Conservation (phyloP, 2,329 filamentous ascomycete species). For the Chaetoscypha palmicola region DNA sequence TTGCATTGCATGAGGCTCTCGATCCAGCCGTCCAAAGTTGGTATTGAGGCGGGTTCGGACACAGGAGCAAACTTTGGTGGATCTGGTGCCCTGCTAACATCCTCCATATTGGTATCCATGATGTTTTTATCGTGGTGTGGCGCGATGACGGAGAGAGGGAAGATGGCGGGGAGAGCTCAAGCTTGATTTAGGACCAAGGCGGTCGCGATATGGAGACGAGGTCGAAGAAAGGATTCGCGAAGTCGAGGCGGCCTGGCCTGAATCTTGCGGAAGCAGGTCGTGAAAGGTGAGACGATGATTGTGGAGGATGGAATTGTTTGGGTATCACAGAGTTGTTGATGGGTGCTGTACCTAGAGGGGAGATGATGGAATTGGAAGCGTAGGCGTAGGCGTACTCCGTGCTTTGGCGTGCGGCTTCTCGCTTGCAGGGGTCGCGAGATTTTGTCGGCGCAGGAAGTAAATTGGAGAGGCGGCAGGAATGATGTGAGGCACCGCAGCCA, state of each 20-base stretch:
- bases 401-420: neutral
- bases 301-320: constrained; percentile 8
- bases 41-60: constrained; percentile 81
- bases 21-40: constrained; percentile 95
- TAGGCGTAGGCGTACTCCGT: too few species aligned
- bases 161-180: constrained; percentile 11
- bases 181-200: constrained; percentile 23
- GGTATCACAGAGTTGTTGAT: constrained; percentile 23
- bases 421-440: neutral
- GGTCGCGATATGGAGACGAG: constrained; percentile 15
- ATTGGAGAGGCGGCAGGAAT: too few species aligned
- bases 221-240: constrained; percentile 6
- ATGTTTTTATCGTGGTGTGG: constrained; percentile 10
- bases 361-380: too few species aligned
- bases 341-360: constrained; percentile 5
- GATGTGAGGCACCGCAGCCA: too few species aligned
- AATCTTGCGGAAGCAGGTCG: constrained; percentile 6
- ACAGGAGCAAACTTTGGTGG: constrained; percentile 67
- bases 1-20: constrained; percentile 98
- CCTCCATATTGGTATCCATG: constrained; percentile 99
- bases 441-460: too few species aligned
- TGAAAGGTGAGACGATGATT: neutral
- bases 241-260: constrained; percentile 10
- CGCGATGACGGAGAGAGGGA: constrained; percentile 17
- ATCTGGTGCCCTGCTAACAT: constrained; percentile 80